Evolutionary conservation across 1,139 yeast species (phyloP).

Genomic region (Saccharomyces hybrid): DNA sequence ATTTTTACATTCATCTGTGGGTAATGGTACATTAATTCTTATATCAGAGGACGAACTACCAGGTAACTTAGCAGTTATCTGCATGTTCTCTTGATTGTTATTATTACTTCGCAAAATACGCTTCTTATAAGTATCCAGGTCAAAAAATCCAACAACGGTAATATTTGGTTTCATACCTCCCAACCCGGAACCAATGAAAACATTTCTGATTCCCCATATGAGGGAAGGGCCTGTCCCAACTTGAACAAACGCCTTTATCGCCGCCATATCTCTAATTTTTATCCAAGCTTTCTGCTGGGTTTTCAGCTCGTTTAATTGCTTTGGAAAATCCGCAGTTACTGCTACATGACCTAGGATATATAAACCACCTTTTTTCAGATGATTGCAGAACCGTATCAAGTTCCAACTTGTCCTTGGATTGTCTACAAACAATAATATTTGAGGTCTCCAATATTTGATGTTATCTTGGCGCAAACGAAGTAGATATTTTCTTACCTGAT

Average conservation of each 20-base stretch:
- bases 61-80: conserved; percentile 2
- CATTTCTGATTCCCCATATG: conserved; percentile 95
- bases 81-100: too few species aligned
- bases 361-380: conserved; percentile 87
- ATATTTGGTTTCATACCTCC: conserved; percentile 98
- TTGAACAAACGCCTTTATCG: conserved; percentile 88
- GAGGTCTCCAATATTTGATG: conserved; percentile 97
- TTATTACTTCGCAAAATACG: too few species aligned
- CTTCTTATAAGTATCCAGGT: conserved; percentile 27
- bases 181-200: conserved; percentile 82
- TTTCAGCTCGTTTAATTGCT: conserved; percentile 57
- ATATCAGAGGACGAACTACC: conserved; percentile 8
- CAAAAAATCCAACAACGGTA: conserved; percentile 83
- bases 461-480: conserved; percentile 79
- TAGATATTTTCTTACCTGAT: conserved; percentile 87
- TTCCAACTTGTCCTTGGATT: conserved; percentile 90
- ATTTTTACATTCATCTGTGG: conserved; percentile 75
- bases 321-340: conserved; percentile 46
- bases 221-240: conserved; percentile 80
- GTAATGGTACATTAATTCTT: conserved; percentile 37
- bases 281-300: conserved; percentile 78
- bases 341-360: conserved; percentile 90
- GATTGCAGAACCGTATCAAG: conserved; percentile 87
- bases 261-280: conserved; percentile 65
- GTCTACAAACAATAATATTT: conserved; percentile 76